Conservation (phyloP, 2,329 filamentous ascomycete genomes). For the Ceratocystis huliohia region DNA sequence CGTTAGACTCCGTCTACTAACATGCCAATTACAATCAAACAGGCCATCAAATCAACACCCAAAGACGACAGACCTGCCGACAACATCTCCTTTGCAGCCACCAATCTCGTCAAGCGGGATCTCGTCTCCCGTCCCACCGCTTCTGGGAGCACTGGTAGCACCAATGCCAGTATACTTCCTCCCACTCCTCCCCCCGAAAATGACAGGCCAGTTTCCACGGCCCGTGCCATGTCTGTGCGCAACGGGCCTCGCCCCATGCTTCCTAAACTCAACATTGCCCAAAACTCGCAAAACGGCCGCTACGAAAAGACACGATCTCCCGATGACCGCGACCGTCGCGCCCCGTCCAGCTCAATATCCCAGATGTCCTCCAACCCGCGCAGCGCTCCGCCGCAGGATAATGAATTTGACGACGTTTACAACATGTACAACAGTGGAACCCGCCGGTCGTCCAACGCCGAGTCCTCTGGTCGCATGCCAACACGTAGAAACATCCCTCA, state of each 20-base stretch:
- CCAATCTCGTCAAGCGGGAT: slow-evolving; percentile 81
- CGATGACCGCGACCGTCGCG: slow-evolving; percentile 24
- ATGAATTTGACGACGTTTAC: slow-evolving; percentile 29
- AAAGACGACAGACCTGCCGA: slow-evolving; percentile 73
- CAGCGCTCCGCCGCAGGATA: slow-evolving; percentile 17
- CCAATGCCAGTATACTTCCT: slow-evolving; percentile 69
- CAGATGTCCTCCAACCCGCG: slow-evolving; percentile 18
- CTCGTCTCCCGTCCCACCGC: slow-evolving; percentile 65
- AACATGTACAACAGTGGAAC: slow-evolving; percentile 19
- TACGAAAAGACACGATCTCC: slow-evolving; percentile 44
- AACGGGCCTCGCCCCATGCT: slow-evolving; percentile 48
- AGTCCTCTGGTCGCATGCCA: slow-evolving; percentile 32
- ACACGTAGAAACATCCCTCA: slow-evolving; percentile 36
- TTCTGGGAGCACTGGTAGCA: background rate
- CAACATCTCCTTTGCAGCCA: slow-evolving; percentile 80
- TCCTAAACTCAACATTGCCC: slow-evolving; percentile 51
- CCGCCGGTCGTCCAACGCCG: slow-evolving; percentile 34
- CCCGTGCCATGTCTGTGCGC: slow-evolving; percentile 47
- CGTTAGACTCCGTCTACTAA: slow-evolving; percentile 10
- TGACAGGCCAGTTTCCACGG: slow-evolving; percentile 46
- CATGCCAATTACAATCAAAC: slow-evolving; percentile 1
- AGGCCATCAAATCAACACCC: slow-evolving; percentile 41
- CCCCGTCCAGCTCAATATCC: slow-evolving; percentile 16
- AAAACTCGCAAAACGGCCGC: slow-evolving; percentile 38
- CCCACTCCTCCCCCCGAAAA: slow-evolving; percentile 96